A percentile compares a stretch with the other conserved stretches of the same genome.
Evolutionary conservation across 2,329 filamentous ascomycete species (phyloP).

Genomic region (Cytospora chrysosperma): DNA sequence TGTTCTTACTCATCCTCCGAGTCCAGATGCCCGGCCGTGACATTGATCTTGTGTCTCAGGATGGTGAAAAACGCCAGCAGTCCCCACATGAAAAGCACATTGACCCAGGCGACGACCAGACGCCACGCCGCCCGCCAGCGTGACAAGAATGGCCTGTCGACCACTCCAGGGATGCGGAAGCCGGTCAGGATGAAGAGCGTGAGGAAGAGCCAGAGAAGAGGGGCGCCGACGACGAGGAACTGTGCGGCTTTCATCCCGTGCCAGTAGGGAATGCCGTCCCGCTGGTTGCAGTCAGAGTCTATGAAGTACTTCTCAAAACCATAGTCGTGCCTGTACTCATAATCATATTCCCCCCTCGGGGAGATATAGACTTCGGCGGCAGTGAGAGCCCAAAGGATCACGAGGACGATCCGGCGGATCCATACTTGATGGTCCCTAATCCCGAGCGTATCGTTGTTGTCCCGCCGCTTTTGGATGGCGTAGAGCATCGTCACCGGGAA

Average conservation of each 20-base stretch:
- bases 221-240: constrained; percentile 24
- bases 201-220: constrained; percentile 23
- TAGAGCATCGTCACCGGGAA: constrained; percentile 25
- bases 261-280: constrained; percentile 25
- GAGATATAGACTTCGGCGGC: constrained; percentile 21
- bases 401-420: constrained; percentile 22
- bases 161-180: constrained; percentile 22
- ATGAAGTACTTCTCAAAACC: neutral
- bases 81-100: constrained; percentile 16
- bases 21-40: neutral
- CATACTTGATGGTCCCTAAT: constrained; percentile 14
- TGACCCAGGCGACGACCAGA: constrained; percentile 13
- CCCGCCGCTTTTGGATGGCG: constrained; percentile 16
- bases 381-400: constrained; percentile 22
- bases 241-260: constrained; percentile 16
- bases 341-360: constrained; percentile 25
- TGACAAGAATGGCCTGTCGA: constrained; percentile 4
- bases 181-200: constrained; percentile 24
- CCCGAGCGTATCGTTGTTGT: neutral
- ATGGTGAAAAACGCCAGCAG: constrained; percentile 8
- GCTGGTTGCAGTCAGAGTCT: constrained; percentile 22
- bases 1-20: neutral
- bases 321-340: constrained; percentile 7
- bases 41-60: constrained; percentile 11
- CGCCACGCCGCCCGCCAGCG: constrained; percentile 9